phyloP scores from a whole-genome alignment of 805 yeast species.

The Ogataea henricii region DNA sequence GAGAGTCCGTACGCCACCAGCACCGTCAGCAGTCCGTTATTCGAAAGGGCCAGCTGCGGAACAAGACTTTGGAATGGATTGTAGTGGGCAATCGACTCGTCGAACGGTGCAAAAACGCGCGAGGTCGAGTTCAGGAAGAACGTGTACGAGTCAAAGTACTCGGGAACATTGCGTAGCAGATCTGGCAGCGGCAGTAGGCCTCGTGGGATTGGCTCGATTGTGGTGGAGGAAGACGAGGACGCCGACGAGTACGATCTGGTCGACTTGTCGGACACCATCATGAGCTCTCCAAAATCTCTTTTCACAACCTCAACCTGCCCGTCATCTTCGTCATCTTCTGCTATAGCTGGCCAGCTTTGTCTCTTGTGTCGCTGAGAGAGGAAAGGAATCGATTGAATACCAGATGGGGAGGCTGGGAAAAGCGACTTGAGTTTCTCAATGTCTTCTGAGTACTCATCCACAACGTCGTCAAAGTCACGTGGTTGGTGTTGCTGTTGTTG shows the following conservation, averaged over 20 bases:
- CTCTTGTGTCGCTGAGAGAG: background rate
- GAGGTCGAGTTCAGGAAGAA: slow-evolving; percentile 66
- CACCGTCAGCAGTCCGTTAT: slow-evolving; percentile 57
- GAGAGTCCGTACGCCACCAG: slow-evolving; percentile 52
- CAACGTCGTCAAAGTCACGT: slow-evolving; percentile 14
- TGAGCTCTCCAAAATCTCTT: slow-evolving; percentile 1
- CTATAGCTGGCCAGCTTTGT: background rate
- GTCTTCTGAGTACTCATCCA: slow-evolving; percentile 41
- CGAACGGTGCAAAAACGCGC: slow-evolving; percentile 64
- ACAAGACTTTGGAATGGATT: slow-evolving; percentile 69
- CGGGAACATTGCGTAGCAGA: slow-evolving; percentile 56
- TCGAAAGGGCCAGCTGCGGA: slow-evolving; percentile 67
- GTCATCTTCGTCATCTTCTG: slow-evolving; percentile 22
- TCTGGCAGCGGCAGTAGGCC: slow-evolving; percentile 59
- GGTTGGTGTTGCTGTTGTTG: background rate
- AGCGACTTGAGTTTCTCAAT: slow-evolving; percentile 36
- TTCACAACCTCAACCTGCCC: no score
- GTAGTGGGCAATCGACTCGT: slow-evolving; percentile 55
- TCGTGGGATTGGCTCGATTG: slow-evolving; percentile 33
- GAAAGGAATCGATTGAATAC: background rate
- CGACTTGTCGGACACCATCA: no score
- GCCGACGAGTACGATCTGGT: slow-evolving; percentile 11
- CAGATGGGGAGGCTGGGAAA: background rate
- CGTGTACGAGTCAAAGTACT: slow-evolving; percentile 60
- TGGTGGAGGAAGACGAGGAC: slow-evolving; percentile 11